phyloP scores from a whole-genome alignment of 2,329 filamentous ascomycete species.

The Claviceps capensis region DNA sequence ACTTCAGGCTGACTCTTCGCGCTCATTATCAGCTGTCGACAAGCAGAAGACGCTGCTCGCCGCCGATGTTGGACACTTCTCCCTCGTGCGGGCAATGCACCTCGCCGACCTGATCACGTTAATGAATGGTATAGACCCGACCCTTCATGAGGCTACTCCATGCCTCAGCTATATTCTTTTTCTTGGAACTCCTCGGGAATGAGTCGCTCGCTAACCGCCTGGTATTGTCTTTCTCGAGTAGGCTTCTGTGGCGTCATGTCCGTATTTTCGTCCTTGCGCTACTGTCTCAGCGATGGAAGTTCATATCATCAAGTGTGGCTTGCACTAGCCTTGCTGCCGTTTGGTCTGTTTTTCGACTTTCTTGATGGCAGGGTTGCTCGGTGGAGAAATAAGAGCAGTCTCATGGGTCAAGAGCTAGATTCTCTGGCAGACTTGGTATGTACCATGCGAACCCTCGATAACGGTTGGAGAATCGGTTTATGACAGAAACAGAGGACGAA shows the following conservation, averaged over 20 bases:
- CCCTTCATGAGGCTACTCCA: neutral
- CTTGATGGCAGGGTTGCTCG: constrained; percentile 94
- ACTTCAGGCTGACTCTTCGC: neutral
- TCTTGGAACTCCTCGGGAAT: neutral
- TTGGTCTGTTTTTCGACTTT: constrained; percentile 94
- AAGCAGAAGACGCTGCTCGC: constrained; percentile 66
- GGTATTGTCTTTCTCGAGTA: neutral
- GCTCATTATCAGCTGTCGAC: constrained; percentile 39
- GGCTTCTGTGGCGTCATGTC: constrained; percentile 89
- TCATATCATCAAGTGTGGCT: constrained; percentile 61
- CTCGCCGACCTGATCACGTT: constrained; percentile 75
- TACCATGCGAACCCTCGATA: neutral
- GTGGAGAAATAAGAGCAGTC: constrained; percentile 90
- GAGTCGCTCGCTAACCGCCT: neutral
- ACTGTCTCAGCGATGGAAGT: constrained; percentile 62
- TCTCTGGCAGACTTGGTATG: constrained; percentile 86
- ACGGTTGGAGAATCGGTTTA: neutral
- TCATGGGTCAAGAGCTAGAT: constrained; percentile 97
- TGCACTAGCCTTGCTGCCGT: constrained; percentile 76
- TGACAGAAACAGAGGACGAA: neutral
- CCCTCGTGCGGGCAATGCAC: constrained; percentile 54
- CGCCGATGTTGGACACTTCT: constrained; percentile 60
- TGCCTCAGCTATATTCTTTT: neutral
- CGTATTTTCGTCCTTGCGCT: constrained; percentile 86
- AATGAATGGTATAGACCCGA: constrained; percentile 46